Percentiles rank a stretch among this genome's conserved stretches.
These are phyloP conservation scores for Pleochaeta shiraiana DNA, from an alignment of 2,329 filamentous ascomycete species.

Conservation along the genomic window DNA sequence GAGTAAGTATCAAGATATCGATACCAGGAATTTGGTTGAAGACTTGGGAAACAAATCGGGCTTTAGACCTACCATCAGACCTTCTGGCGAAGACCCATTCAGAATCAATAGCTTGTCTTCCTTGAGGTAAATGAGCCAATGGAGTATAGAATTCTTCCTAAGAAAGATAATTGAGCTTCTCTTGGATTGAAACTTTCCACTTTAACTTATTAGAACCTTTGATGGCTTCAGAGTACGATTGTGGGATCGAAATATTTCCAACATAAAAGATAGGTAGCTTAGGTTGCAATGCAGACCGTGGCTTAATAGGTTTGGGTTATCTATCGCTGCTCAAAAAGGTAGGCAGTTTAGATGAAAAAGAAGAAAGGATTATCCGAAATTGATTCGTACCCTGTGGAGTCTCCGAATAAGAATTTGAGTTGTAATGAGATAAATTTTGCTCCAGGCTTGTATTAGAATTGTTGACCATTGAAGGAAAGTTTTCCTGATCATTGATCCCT, in stretches of 20 bases:
- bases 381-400: neutral
- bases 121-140: neutral
- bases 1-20: neutral
- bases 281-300: neutral
- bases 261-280: neutral
- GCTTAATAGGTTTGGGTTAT: neutral
- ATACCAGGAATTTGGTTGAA: neutral
- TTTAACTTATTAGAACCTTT: neutral
- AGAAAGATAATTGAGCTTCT: neutral
- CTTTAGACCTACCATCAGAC: neutral
- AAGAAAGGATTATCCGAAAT: neutral
- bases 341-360: neutral
- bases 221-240: neutral
- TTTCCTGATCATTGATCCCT: neutral
- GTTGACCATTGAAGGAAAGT: neutral
- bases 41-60: neutral
- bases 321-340: neutral
- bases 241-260: neutral
- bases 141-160: neutral
- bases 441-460: neutral
- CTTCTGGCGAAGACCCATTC: neutral
- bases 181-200: neutral
- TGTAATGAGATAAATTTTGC: neutral
- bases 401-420: neutral
- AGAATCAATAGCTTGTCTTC: neutral